phyloP scores from a whole-genome alignment of 805 yeast genomes.

The Pichia occidentalis region DNA sequence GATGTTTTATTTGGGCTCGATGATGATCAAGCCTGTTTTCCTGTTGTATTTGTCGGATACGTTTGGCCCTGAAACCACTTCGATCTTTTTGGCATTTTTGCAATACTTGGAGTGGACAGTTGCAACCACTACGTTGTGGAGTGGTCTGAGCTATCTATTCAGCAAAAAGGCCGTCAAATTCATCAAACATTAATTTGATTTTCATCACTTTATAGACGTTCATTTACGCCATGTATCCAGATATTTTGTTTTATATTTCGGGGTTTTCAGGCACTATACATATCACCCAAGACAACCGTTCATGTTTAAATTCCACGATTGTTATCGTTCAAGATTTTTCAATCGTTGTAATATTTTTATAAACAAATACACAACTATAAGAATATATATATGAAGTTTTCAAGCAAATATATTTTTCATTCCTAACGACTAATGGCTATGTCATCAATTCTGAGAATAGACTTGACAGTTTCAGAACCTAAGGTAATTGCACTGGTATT shows the following conservation, averaged over 20 bases:
- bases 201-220: neutral
- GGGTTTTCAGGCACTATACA: too few species aligned
- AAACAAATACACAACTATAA: too few species aligned
- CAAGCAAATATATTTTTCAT: too few species aligned
- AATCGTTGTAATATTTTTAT: too few species aligned
- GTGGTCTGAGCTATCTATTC: constrained; percentile 74
- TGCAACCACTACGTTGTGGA: constrained; percentile 63
- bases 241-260: too few species aligned
- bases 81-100: constrained; percentile 20
- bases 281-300: too few species aligned
- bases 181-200: constrained; percentile 4
- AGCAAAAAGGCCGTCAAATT: constrained; percentile 60
- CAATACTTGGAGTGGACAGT: constrained; percentile 45
- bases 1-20: constrained; percentile 75
- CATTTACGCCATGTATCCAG: constrained; percentile 1
- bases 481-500: constrained; percentile 89
- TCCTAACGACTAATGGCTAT: constrained; percentile 87
- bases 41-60: constrained; percentile 29
- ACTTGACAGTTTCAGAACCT: constrained; percentile 95
- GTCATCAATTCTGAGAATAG: constrained; percentile 94
- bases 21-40: constrained; percentile 50
- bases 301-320: too few species aligned
- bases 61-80: constrained; percentile 21
- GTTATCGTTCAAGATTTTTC: too few species aligned
- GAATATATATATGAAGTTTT: too few species aligned